A percentile compares a stretch with the other conserved stretches of the same genome.
Conservation (phyloP, 805 yeast genomes). For the Starmerella gropengiesseri region DNA sequence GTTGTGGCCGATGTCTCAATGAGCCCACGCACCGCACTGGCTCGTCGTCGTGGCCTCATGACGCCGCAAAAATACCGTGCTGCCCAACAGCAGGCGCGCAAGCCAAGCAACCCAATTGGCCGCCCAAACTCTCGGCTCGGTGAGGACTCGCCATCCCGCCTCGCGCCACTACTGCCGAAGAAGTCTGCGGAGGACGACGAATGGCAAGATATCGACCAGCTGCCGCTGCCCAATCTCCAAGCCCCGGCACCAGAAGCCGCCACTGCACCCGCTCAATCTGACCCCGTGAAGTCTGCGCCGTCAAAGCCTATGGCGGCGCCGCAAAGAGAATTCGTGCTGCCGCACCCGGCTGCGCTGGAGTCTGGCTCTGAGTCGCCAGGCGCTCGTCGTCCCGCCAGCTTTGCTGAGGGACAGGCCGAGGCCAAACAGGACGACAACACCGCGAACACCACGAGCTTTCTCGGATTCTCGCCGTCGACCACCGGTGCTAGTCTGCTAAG, state of each 20-base stretch:
- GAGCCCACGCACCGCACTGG: slow-evolving; percentile 7
- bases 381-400: too few relatives aligned
- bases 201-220: slow-evolving; percentile 20
- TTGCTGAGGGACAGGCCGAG: slow-evolving; percentile 1
- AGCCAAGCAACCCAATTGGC: slow-evolving; percentile 15
- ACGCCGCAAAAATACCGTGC: slow-evolving; percentile 8
- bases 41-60: slow-evolving; percentile 6
- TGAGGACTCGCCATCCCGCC: background rate
- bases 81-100: slow-evolving; percentile 15
- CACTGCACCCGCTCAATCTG: background rate
- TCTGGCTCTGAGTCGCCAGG: too few relatives aligned
- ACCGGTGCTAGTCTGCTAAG: slow-evolving; percentile 11
- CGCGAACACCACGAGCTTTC: slow-evolving; percentile 12
- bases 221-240: background rate
- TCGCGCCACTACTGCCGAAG: background rate
- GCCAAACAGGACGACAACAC: slow-evolving; percentile 10
- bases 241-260: background rate
- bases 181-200: slow-evolving; percentile 16
- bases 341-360: background rate
- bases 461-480: slow-evolving; percentile 16
- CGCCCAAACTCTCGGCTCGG: background rate
- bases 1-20: slow-evolving; percentile 2
- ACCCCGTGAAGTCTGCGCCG: background rate
- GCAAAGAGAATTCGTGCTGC: background rate
- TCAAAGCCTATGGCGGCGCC: too few relatives aligned